Conservation (phyloP, 1,284 basidiomycete genomes). For the Vanrija sp. region DNA sequence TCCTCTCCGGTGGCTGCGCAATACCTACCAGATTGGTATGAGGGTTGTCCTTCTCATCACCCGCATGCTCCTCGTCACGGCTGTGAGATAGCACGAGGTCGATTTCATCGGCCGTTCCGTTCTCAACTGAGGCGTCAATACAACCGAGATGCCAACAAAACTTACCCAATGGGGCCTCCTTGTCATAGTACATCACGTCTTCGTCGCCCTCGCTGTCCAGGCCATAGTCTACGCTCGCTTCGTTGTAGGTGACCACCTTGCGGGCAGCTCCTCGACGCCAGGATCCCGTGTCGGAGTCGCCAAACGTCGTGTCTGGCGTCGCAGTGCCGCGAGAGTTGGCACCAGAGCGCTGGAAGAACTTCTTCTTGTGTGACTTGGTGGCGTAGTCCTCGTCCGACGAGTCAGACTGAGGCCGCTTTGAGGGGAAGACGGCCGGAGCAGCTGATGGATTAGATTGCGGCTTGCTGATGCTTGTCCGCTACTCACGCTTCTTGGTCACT, state of each 20-base stretch:
- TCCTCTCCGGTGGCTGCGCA: no score
- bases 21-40: slow-evolving; percentile 73
- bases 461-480: not conserved
- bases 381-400: slow-evolving; percentile 82
- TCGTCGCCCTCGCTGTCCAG: slow-evolving; percentile 71
- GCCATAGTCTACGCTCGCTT: slow-evolving; percentile 50
- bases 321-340: slow-evolving; percentile 44
- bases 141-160: slow-evolving; percentile 1
- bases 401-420: slow-evolving; percentile 26
- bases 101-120: slow-evolving; percentile 64
- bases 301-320: slow-evolving; percentile 36
- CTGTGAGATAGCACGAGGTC: slow-evolving; percentile 77
- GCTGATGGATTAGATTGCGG: slow-evolving; percentile 11
- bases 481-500: slow-evolving; percentile 16
- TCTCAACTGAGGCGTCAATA: slow-evolving; percentile 4
- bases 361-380: slow-evolving; percentile 78
- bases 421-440: slow-evolving; percentile 12
- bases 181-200: slow-evolving; percentile 62
- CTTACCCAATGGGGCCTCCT: slow-evolving; percentile 46
- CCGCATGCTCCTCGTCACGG: slow-evolving; percentile 72
- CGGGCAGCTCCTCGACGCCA: slow-evolving; percentile 75
- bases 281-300: slow-evolving; percentile 54
- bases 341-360: slow-evolving; percentile 52
- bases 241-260: slow-evolving; percentile 73
- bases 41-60: slow-evolving; percentile 74